Evolutionary conservation across 2,329 filamentous ascomycete species (phyloP).

Genomic region (Neopestalotiopsis clavispora): DNA sequence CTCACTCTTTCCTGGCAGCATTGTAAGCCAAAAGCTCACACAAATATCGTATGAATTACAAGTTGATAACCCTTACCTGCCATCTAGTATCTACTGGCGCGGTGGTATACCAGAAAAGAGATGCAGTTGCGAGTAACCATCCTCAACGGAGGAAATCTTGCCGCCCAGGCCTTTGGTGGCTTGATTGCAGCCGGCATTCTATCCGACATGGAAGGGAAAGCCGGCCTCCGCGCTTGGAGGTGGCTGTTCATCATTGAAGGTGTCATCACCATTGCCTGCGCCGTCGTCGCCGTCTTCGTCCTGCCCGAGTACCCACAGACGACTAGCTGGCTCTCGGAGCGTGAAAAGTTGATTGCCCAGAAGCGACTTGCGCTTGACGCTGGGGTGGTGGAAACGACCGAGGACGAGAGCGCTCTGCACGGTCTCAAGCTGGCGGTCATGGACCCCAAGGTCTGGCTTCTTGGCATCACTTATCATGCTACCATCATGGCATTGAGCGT

Average conservation of each 20-base stretch:
- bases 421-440: constrained; percentile 36
- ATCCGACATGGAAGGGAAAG: constrained; percentile 33
- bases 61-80: neutral
- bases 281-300: constrained; percentile 23
- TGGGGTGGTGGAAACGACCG: constrained; percentile 27
- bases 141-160: constrained; percentile 39
- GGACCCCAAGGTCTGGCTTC: constrained; percentile 43
- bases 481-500: constrained; percentile 13
- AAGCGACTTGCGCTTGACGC: constrained; percentile 28
- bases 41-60: neutral
- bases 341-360: constrained; percentile 28
- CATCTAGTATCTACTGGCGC: constrained; percentile 17
- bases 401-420: constrained; percentile 32
- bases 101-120: constrained; percentile 50
- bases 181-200: constrained; percentile 41
- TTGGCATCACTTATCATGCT: constrained; percentile 37
- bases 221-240: constrained; percentile 38
- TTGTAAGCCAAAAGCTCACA: neutral
- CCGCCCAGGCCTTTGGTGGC: constrained; percentile 40
- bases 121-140: constrained; percentile 37
- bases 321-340: constrained; percentile 24
- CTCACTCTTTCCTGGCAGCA: constrained; percentile 18
- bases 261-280: constrained; percentile 25
- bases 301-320: constrained; percentile 27
- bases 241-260: constrained; percentile 40